Base-by-base conservation (phyloP, 805 yeast genomes). In the Saccharomycopsis fibuligera region DNA sequence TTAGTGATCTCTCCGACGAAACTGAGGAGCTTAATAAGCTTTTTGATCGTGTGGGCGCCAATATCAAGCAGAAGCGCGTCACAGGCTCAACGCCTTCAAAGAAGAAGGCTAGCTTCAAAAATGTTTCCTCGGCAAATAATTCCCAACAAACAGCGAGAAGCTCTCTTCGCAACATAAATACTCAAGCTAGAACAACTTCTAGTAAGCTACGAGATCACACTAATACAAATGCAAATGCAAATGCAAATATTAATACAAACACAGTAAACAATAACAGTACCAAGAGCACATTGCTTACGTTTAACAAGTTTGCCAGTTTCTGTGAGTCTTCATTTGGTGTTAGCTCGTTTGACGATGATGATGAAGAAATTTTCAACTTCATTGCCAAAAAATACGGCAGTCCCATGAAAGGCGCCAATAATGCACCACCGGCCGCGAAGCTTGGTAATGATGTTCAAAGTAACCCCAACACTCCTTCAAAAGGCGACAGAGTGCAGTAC, bases 1-100 rank as follows among this genome's bases (percentile, higher is more conserved):
- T 49, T 16, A 52, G 55, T 24, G 55, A 52, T 10, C 25, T 52
- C 5, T 49, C 46, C 12, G 49, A 49, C 17, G 55, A 52, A 17
- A 37, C 53, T 29, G 54, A 52, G 39, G 53, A 52, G 31, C 16
- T 52, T 5, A 42, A 52, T 30, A 38, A 44, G 16, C 45, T 39
- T 35, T 51, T 36, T 25, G 31, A 27, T 23, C 31, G 35, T 17
- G 21, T 50, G 25, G 25, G 30, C n/a, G n/a, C n/a, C n/a, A n/a
- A n/a, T n/a, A n/a, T n/a, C n/a, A n/a, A n/a, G n/a, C n/a, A n/a
- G 27, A 14, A 38, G 6, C 23, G 25, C 9, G 41, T 24, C 19
- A 3, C 14, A 12, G 22, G 12, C 22, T 17, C 16, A 6, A 24
- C 27, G 25, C 29, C 41, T 5, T 5, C 19, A 6, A 38, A 38